Evolutionary conservation across 1,284 basidiomycete species (phyloP), one percentile per base, ranked within the genome.

Genomic region (Rhodotorula sp.): DNA sequence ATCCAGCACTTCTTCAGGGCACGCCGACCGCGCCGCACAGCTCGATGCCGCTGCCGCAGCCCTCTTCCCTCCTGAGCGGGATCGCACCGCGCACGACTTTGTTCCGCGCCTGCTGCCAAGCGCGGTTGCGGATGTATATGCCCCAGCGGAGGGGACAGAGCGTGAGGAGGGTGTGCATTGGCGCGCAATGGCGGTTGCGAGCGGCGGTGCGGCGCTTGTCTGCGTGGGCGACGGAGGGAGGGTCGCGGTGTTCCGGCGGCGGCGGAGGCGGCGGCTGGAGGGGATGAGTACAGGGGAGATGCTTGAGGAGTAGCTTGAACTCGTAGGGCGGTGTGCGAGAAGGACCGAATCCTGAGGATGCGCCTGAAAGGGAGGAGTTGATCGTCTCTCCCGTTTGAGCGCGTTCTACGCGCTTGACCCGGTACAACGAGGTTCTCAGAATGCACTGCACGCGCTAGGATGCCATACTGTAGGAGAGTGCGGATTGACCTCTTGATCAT

Each of bases 31-130:
- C 7, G 37, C 15, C 7, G 50, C 37, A 15, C 3, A 32, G 8
- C 1, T 36, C 32, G n/a, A 41, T 0, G 37, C 48, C 7, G 27
- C 41, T 13, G 39, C 37, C 13, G 32, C 21, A 1, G 27, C 41
- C 8, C 64, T 71, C 17, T 71, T 71, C n/a, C 69, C 69, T 13
- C 39, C 56, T 4, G 46, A 50, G 21, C 60, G 69, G 12, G 69
- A 71, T 27, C 56, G 69, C 22, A 1, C 19, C 13, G 27, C 39
- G 1, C 57, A 67, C 57, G 69, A 71, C 57, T 71, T 63, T 22
- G 13, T 32, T 22, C 64, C 69, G 34, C 46, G 69, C 10, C 61
- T 71, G 13, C 36, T 44, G 17, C 69, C 69, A 12, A 67, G 65
- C 5, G 34, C 41, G 21, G 36, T 63, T 15, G 15, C 32, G 17